These are phyloP conservation scores for Plasmodium fragile DNA, from an alignment of 169 alveolate genomes.

Conservation along the genomic window DNA sequence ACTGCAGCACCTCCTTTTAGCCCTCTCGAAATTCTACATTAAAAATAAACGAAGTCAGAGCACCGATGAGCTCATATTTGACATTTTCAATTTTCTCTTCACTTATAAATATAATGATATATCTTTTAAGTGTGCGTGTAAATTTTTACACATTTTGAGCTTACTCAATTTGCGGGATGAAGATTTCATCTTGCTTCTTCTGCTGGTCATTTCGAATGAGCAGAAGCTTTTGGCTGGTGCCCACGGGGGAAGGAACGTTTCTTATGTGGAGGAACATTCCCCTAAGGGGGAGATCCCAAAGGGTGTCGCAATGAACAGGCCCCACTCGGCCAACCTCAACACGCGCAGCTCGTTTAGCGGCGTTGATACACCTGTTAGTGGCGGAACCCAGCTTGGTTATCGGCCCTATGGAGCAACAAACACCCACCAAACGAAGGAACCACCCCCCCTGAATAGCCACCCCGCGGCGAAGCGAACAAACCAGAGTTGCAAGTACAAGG, in stretches of 20 bases:
- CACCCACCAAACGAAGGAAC: background rate
- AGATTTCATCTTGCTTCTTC: slow-evolving; percentile 29
- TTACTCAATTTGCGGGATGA: slow-evolving; percentile 49
- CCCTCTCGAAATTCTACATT: slow-evolving; percentile 50
- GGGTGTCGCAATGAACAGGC: background rate
- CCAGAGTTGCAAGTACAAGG: background rate
- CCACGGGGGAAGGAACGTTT: background rate
- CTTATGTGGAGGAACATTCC: background rate
- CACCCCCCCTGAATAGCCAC: background rate
- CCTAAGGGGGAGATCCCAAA: background rate
- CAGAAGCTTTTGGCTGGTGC: background rate
- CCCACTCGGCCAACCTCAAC: background rate
- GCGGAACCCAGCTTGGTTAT: background rate
- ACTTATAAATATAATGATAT: slow-evolving; percentile 30
- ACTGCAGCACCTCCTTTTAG: slow-evolving; percentile 47
- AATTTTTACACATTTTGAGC: slow-evolving; percentile 46
- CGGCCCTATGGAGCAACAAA: background rate
- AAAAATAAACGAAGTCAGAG: background rate
- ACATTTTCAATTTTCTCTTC: slow-evolving; percentile 56
- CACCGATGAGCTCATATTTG: slow-evolving; percentile 12
- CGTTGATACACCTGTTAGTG: background rate
- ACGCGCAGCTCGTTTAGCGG: background rate
- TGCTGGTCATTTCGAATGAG: slow-evolving; percentile 34
- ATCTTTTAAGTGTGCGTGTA: slow-evolving; percentile 68
- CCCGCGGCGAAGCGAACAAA: background rate